Evolutionary conservation across 176 grass and related monocot species (phyloP), one percentile per base, ranked within the genome.

Genomic region (Raddia guianensis): DNA sequence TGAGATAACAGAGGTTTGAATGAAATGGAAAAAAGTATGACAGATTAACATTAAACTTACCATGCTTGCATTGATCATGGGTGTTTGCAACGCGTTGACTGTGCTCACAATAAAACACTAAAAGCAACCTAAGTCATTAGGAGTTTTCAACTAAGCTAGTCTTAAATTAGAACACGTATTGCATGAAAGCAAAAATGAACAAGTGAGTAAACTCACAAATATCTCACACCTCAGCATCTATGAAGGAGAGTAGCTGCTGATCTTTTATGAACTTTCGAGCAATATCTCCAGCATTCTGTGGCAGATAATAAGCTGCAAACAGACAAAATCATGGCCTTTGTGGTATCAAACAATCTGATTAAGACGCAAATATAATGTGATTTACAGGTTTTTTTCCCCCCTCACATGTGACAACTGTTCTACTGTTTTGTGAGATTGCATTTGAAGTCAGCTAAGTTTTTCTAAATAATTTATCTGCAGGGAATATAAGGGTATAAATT

Each of bases 31-130:
- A 66, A 33, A 43, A 60, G 80, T 78, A 4, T 61, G 42, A 57
- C 40, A 47, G 19, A 63, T 49, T 63, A 85, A 85, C 5, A 58
- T 86, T 59, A 1, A 70, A 81, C 86, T 90, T 79, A 98, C 95
- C 95, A 94, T 94, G 88, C 92, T 93, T 80, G 95, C 92, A 87
- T 98, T 98, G 80, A 98, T 98, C 92, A 98, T 94, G 70, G 95
- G 95, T 60, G 92, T 98, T 82, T 94, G 88, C 83, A 95, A 89
- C 72, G 95, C 92, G 87, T 93, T 95, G 54, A 95, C 90, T 66
- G 92, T 98, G 90, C 92, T 98, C 83, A 98, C 90, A 65, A 98
- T 94, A 85, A 98, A 98, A 87, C 95, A 98, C 95, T 98, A 65
- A 78, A 92, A 53, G 77, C 70, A 74, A 6, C 72, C 73, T 46